phyloP scores from a whole-genome alignment of 495 filamentous ascomycete species.

The Aspergillus homomorphus region DNA sequence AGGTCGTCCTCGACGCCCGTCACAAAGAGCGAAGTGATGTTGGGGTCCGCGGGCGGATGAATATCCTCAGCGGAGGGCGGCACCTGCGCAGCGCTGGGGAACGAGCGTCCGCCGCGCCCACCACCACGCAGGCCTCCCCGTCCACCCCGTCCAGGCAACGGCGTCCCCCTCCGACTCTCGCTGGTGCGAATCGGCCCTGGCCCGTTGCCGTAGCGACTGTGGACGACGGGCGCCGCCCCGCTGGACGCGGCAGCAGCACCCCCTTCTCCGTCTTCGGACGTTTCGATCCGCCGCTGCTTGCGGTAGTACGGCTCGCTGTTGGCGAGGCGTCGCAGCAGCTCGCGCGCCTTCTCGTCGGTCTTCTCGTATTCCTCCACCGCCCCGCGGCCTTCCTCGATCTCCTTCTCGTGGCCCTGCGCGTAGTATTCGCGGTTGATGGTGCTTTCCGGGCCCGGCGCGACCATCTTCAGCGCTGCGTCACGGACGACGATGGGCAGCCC shows the following conservation, averaged over 20 bases:
- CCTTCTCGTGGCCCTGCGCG: constrained; percentile 93
- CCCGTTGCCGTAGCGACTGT: constrained; percentile 45
- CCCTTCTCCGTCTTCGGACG: constrained; percentile 38
- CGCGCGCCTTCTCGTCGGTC: constrained; percentile 91
- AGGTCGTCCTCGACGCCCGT: constrained; percentile 96
- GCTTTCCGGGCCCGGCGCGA: constrained; percentile 86
- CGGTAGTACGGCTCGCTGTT: constrained; percentile 93
- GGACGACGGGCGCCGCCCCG: constrained; percentile 31
- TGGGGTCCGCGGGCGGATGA: constrained; percentile 73
- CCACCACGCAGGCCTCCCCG: constrained; percentile 47
- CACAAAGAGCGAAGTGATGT: constrained; percentile 86
- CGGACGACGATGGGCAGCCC: constrained; percentile 89
- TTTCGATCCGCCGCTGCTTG: constrained; percentile 68
- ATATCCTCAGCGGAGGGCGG: constrained; percentile 81
- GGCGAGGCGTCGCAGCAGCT: constrained; percentile 79
- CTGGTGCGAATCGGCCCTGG: constrained; percentile 67
- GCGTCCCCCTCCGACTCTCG: constrained; percentile 39
- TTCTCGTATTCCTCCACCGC: constrained; percentile 89
- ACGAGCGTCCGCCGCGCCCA: constrained; percentile 57
- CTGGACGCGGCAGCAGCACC: constrained; percentile 17
- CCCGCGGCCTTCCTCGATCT: constrained; percentile 85
- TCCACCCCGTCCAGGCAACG: constrained; percentile 36
- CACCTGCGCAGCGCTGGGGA: constrained; percentile 68
- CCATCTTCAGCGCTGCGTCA: constrained; percentile 97
- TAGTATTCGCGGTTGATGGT: constrained; percentile 95